Base-by-base conservation (phyloP, 208 protist genomes). In the Crithidia fasciculata region DNA sequence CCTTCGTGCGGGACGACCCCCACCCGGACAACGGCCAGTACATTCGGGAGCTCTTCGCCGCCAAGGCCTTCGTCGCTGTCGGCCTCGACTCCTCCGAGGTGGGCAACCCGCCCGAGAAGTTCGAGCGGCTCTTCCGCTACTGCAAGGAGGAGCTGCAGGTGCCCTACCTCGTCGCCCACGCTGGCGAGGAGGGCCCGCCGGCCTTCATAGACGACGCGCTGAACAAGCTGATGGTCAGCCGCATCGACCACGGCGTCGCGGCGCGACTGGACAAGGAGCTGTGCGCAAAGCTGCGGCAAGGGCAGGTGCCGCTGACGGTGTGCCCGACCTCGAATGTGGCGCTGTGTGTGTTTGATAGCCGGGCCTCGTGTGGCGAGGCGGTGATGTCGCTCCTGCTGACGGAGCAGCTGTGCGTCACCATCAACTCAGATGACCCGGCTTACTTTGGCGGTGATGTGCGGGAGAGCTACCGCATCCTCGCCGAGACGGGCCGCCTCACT, bases 341-440 rank as follows among this genome's bases (percentile, higher is more conserved):
- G 7, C 73, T 90, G 49, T 57, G 74, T 37, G 85, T 90, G 8
- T 82, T 89, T 57, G 40, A 69, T 16, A 43, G 43, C 45, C 68
- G 68, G 10, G 70, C 56, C 50, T 39, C 74, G 57, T 80, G 73
- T 45, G 72, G 73, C 5, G 16, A 4, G 7, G 69, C 67, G 2
- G 72, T 86, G 56, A 68, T 83, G 54, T 50, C 72, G 3, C 56
- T 90, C 19, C 15, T 84, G 45, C 54, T 74, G 55, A 13, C 36
- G 19, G 76, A 85, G 57, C 66, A 75, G 12, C 80, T 90, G 18
- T 73, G 68, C 19, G 76, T 84, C 36, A 86, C 80, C 8, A 72
- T 90, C 56, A 90, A 90, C 74, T 87, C 82, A 8, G 85, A 90
- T 49, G 85, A 90, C 53, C 85, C 85, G 7, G 73, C 85, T 13